Evolutionary conservation across 192 early-diverging fungal genomes (phyloP), one percentile per base, ranked within the genome.

Genomic region (Allomyces arbusculus): DNA sequence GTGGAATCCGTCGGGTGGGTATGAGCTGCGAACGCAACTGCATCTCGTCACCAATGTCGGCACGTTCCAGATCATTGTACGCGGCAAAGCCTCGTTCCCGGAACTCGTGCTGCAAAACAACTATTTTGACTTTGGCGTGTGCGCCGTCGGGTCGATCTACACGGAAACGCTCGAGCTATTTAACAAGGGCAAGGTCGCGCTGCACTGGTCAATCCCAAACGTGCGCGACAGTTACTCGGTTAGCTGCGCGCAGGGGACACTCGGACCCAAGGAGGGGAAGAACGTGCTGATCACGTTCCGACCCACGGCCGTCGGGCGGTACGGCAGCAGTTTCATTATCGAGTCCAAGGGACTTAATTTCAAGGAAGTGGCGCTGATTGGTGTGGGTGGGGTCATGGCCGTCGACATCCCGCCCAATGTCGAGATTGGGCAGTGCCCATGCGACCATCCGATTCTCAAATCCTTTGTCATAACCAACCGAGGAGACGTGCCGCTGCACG

Each of bases 271-370:
- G 63, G 76, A 84, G 63, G 67, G 71, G 14, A 64, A 68, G 16
- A 74, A 77, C 26, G 61, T 84, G 0, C 67, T 73, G 24, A 72
- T 84, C 16, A 65, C 70, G 19, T 84, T 84, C 70, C 77, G 69
- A 40, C 83, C 83, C 14, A 64, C 70, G 16, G 40, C 44, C 25
- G 23, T 78, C 58, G 77, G 77, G 14, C 72, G 74, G 28, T 75
- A 78, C 63, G 71, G 77, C 6, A 73, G 70, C 68, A 78, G 72
- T 28, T 76, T 84, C 50, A 69, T 81, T 33, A 68, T 84, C 16
- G 83, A 84, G 62, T 84, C 82, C 67, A 82, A 80, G 65, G 83
- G 83, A 0, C 77, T 84, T 14, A 81, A 79, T 55, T 82, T 82
- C 72, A 84, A 84, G 67, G 83, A 84, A 67, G 71, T 84, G 19